A percentile compares a stretch with the other conserved stretches of the same genome.
These are phyloP conservation scores for Eucalyptus tenuipes DNA, from an alignment of 345 rosid genomes.

Conservation along the genomic window DNA sequence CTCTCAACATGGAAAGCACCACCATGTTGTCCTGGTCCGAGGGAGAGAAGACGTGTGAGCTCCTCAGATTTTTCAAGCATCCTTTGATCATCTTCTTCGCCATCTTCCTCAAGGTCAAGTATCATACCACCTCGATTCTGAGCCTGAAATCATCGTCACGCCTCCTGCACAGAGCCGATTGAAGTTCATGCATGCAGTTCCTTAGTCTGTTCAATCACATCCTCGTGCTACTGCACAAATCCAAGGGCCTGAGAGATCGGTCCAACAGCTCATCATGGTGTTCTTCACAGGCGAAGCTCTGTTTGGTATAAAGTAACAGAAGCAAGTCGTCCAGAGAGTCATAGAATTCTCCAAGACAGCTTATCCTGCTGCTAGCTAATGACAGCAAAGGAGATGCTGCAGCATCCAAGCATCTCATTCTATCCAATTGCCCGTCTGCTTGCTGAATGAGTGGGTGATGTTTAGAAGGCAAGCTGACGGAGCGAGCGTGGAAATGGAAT, in stretches of 20 bases:
- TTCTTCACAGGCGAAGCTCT: neutral
- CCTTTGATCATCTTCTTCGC: constrained; percentile 24
- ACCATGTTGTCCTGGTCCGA: neutral
- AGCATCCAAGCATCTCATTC: neutral
- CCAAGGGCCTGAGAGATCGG: constrained; percentile 8
- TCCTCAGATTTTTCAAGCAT: constrained; percentile 6
- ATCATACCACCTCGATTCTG: constrained; percentile 13
- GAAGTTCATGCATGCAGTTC: neutral
- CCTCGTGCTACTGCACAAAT: neutral
- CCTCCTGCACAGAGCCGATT: constrained; percentile 8
- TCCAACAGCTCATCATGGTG: neutral
- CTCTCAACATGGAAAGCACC: constrained; percentile 2
- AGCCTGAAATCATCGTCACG: neutral
- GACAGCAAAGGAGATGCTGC: neutral
- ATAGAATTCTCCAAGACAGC: constrained; percentile 4
- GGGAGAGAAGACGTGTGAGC: neutral
- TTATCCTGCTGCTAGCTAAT: neutral
- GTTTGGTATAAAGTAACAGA: neutral
- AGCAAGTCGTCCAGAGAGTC: constrained; percentile 6
- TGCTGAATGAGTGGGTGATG: neutral
- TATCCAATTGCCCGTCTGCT: neutral
- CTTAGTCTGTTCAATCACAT: constrained; percentile 5
- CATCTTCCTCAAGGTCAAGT: constrained; percentile 21
- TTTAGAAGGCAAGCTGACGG: neutral
- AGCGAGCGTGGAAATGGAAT: neutral